Percentiles rank a stretch among this genome's conserved stretches.
These are phyloP conservation scores for Xylariomycetidae sp. DNA, from an alignment of 2,329 filamentous ascomycete species.

Conservation along the genomic window DNA sequence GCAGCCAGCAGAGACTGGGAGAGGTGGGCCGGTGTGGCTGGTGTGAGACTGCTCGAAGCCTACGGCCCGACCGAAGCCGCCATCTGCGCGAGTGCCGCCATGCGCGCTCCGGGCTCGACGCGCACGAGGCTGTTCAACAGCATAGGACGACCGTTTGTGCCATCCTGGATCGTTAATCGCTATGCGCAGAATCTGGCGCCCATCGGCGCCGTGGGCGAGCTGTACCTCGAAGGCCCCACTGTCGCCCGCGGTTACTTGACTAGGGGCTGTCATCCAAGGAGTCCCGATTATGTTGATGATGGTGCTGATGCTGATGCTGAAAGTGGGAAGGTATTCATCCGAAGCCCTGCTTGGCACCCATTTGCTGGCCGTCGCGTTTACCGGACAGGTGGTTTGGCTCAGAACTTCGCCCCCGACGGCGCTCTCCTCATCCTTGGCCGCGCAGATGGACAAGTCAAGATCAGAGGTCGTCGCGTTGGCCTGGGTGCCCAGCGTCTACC, in stretches of 20 bases:
- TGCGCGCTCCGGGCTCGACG: too few species aligned
- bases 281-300: too few species aligned
- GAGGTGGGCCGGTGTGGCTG: background rate
- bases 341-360: too few species aligned
- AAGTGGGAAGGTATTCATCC: too few species aligned
- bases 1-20: too few species aligned
- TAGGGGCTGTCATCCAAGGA: too few species aligned
- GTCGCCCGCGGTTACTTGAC: constrained; percentile 29
- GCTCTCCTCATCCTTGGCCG: background rate
- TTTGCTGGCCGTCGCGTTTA: constrained; percentile 5
- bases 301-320: too few species aligned
- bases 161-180: too few species aligned
- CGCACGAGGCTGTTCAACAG: too few species aligned
- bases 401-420: constrained; percentile 1
- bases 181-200: too few species aligned
- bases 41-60: background rate
- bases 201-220: constrained; percentile 21
- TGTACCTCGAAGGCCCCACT: constrained; percentile 27
- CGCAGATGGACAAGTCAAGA: background rate
- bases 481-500: too few species aligned
- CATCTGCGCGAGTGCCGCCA: background rate
- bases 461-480: background rate
- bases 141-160: too few species aligned
- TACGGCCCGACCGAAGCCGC: background rate
- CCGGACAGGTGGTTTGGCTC: constrained; percentile 1